Base-by-base conservation (phyloP, 768 basidiomycete species). In the Obba rivulosa region DNA sequence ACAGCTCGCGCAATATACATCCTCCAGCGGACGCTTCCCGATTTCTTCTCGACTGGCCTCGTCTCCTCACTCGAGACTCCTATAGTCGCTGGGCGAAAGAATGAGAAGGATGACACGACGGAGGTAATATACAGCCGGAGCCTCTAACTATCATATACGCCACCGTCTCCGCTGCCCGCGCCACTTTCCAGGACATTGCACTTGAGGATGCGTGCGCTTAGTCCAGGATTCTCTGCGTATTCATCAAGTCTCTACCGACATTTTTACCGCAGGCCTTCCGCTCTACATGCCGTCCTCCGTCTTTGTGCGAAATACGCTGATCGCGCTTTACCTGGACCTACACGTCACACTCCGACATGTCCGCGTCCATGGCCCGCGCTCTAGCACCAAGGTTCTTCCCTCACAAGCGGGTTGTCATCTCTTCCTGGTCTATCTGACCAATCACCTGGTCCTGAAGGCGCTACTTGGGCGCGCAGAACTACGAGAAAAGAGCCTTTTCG, bases 261-360 rank as follows among this genome's bases (percentile, higher is more conserved):
- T n/a, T 36, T 41, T 45, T 14, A 28, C 22, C 16, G 7, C 54
- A 87, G 86, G 88, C n/a, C 62, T 86, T 3, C 78, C 82, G 8
- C 57, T 90, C 24, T 91, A 90, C 64, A 71, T 81, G 51, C 77
- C 84, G 1, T 86, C 85, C 0, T 79, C 85, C 2, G 75, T 76
- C 2, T 77, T 89, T 52, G 66, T 89, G 17, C 75, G 83, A 17
- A 86, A 85, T 52, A 85, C 87, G 4, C 75, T 91, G 61, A 85
- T 80, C 59, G 81, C 88, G 13, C 63, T 90, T 13, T 89, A 87
- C 60, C 74, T 81, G 10, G 80, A 87, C 60, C 66, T 87, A 31
- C 64, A 59, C 3, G 76, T 91, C 34, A 70, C 72, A 34, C 63
- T 87, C 35, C 71, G 69, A 18, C 82, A 76, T 57, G 62, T 83